Evolutionary conservation across 768 basidiomycete genomes (phyloP).

Genomic region (Termitomyces eurrhizus): DNA sequence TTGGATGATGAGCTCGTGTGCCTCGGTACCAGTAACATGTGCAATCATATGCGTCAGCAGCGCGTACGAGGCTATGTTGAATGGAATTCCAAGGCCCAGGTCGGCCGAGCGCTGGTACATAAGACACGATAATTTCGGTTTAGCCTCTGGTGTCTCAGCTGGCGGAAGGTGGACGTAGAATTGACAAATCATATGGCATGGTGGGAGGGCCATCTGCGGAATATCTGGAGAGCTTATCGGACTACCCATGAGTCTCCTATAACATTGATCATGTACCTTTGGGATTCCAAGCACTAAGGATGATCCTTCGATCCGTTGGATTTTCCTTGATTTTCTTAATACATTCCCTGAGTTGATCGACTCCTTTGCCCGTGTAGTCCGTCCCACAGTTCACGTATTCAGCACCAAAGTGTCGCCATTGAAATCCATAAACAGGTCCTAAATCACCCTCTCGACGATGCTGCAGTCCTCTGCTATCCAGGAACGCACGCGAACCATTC

Average conservation of each 20-base stretch:
- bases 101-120: constrained; percentile 99
- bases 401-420: constrained; percentile 95
- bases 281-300: constrained; percentile 97
- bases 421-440: constrained; percentile 96
- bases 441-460: constrained; percentile 89
- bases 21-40: constrained; percentile 79
- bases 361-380: constrained; percentile 79
- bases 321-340: constrained; percentile 90
- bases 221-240: constrained; percentile 56
- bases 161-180: constrained; percentile 94
- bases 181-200: constrained; percentile 98
- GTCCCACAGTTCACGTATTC: constrained; percentile 69
- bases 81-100: constrained; percentile 94
- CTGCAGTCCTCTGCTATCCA: constrained; percentile 79
- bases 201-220: constrained; percentile 91
- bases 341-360: constrained; percentile 88
- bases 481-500: constrained; percentile 84
- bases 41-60: constrained; percentile 97
- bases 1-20: constrained; percentile 91
- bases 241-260: not conserved
- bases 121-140: constrained; percentile 82
- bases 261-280: constrained; percentile 57
- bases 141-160: constrained; percentile 37
- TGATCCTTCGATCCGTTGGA: constrained; percentile 91
- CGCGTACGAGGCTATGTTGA: constrained; percentile 99